Evolutionary conservation across 768 basidiomycete species (phyloP), one percentile per base, ranked within the genome.

Genomic region (Rhizopogon sp.): DNA sequence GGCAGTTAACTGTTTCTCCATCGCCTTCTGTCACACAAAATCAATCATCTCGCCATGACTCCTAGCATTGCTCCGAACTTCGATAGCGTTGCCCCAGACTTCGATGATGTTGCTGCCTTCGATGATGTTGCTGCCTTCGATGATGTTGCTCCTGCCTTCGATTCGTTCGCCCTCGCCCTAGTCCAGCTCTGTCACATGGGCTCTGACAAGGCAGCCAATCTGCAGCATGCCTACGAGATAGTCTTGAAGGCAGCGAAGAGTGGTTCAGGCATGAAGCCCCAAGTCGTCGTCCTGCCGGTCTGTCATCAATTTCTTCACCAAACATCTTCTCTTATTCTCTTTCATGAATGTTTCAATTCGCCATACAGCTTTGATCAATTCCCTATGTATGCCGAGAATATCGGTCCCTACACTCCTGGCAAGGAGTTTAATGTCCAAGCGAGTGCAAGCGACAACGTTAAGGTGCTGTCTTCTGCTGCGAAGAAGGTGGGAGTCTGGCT

Each of bases 271-370:
- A 60, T 60, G 11, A 91, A 85, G 70, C 87, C 90, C 14, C 82
- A 90, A 64, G 62, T 95, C 11, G 82, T 97, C 55, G 92, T 96
- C 4, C 75, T 97, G 20, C 93, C 93, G 1, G 92, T 92, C 62
- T 57, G 85, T 60, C 43, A 17, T 22, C 22, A 13, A 49, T 35
- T 17, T 51, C 6, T 39, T 37, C 17, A 42, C 53, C 8, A 35
- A 28, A 17, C 43, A 35, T 44, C 52, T 37, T 31, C 51, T 56
- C 35, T 47, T 54, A 39, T 39, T 50, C 39, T 50, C 35, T 28
- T 25, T 31, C 56, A 91, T 90, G 92, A 90, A 80, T 92, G 84
- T 70, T 94, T 93, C 70, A 90, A 93, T 65, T 91, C 88, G 3
- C 90, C 90, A 0, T 93, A 93, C 61, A 89, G 90, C 0, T 81